Base-by-base conservation (phyloP, 352 stramenopile genomes). In the Aphanomyces euteiches region DNA sequence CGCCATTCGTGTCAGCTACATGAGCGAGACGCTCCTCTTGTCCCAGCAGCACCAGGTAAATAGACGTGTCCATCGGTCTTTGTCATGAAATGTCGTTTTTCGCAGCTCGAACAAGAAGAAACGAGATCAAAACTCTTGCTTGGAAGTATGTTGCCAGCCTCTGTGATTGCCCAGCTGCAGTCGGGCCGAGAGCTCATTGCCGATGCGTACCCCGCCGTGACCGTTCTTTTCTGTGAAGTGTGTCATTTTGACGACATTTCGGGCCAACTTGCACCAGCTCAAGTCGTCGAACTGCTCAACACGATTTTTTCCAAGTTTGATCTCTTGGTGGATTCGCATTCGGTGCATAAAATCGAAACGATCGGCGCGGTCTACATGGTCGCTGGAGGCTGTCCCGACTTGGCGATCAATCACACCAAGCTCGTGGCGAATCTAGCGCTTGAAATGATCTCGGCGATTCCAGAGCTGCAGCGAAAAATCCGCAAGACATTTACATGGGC, bases 361-460 rank as follows among this genome's bases (percentile, higher is more conserved):
- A 91, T 96, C n/a, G 89, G 87, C 19, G 84, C 90, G 7, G 88
- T 94, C 0, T 96, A 96, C 75, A 94, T 96, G 87, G 89, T 93
- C 12, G 85, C 92, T 1, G 83, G 84, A 12, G 88, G 89, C 0
- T 95, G 85, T 45, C 88, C 89, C 5, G 79, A 92, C 38, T 76
- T 79, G 41, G 87, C 82, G 7, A 50, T 37, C 13, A 90, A 90
- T 41, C 88, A 96, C 74, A 85, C 85, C 5, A 87, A 94, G 59
- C 72, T 90, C 15, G 82, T 93, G 0, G 88, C 87, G 1, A 90
- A 94, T 60, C 73, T 96, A 7, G 89, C 87, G 36, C 47, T 81
- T 4, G 72, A 72, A 19, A 83, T 83, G 47, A 76, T 95, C 12
- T 79, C 89, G 63, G 40, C 85, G 56, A 89, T 96, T 73, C 87